Percentiles rank a stretch among this genome's conserved stretches.
Evolutionary conservation across 768 basidiomycete species (phyloP).

Genomic region (Daedaleopsis nitida): DNA sequence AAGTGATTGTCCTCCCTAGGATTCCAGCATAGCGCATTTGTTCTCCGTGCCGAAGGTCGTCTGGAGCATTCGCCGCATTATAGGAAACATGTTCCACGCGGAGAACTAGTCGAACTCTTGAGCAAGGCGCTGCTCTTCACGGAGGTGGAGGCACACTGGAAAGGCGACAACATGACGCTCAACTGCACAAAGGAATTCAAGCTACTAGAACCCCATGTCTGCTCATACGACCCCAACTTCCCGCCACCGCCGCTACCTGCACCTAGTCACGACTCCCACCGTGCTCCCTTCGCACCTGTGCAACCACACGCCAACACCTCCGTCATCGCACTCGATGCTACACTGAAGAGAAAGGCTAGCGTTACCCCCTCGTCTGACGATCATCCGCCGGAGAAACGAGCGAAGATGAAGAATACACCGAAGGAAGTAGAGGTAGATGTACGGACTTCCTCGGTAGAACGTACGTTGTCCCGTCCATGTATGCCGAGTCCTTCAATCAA

Average conservation of each 20-base stretch:
- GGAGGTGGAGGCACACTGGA: constrained; percentile 86
- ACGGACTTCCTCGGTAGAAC: constrained; percentile 10
- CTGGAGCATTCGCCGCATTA: constrained; percentile 70
- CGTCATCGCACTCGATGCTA: background rate
- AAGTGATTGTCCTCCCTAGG: constrained; percentile 43
- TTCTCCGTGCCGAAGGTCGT: constrained; percentile 72
- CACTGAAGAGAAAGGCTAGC: constrained; percentile 28
- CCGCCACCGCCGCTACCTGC: constrained; percentile 1
- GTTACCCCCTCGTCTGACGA: constrained; percentile 17
- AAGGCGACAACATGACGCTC: constrained; percentile 55
- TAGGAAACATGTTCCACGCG: constrained; percentile 75
- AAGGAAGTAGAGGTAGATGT: constrained; percentile 5
- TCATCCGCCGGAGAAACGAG: constrained; percentile 64
- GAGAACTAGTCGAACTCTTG: constrained; percentile 80
- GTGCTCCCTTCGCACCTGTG: background rate
- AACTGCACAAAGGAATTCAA: constrained; percentile 75
- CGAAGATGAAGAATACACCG: constrained; percentile 38
- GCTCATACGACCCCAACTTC: constrained; percentile 48
- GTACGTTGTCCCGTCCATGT: constrained; percentile 14
- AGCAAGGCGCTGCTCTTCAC: constrained; percentile 78
- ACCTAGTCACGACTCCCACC: background rate
- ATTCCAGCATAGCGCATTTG: constrained; percentile 80
- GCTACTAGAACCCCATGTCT: constrained; percentile 73
- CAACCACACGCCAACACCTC: background rate
- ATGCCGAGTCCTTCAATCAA: constrained; percentile 3